phyloP scores from a whole-genome alignment of 164 flowering plant species.

The Santalum album region DNA sequence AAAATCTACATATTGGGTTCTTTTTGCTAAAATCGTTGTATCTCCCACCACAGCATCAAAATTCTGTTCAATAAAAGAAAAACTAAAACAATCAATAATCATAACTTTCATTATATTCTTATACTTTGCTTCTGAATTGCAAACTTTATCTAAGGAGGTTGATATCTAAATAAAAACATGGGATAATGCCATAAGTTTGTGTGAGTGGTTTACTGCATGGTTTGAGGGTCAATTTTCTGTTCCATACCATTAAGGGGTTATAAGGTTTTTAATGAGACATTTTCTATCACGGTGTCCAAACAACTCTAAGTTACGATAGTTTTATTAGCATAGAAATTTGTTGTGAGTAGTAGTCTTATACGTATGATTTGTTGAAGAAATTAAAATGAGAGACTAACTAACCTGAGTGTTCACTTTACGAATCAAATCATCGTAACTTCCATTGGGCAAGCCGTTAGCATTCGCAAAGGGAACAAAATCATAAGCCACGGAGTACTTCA shows the following conservation, averaged over 20 bases:
- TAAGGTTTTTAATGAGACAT: no score
- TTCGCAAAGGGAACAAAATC: conserved; percentile 23
- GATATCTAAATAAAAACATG: no score
- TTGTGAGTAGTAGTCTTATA: no score
- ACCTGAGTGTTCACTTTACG: conserved; percentile 24
- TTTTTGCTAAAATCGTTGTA: conserved; percentile 22
- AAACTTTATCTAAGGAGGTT: not conserved
- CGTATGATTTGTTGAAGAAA: no score
- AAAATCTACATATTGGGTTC: conserved; percentile 32
- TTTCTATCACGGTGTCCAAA: no score
- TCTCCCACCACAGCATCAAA: conserved; percentile 34
- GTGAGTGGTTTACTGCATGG: no score
- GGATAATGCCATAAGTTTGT: no score
- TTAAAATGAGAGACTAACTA: not conserved
- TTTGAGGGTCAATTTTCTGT: no score
- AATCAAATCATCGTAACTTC: not conserved
- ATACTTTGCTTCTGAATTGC: not conserved
- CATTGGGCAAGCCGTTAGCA: not conserved
- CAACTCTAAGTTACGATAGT: no score
- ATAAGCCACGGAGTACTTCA: conserved; percentile 18
- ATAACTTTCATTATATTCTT: not conserved
- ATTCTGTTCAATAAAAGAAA: conserved; percentile 9
- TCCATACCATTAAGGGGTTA: no score
- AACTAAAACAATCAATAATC: not conserved
- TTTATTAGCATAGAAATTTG: no score